Base-by-base conservation (phyloP, 2,329 filamentous ascomycete genomes). In the Beauveria medogensis region DNA sequence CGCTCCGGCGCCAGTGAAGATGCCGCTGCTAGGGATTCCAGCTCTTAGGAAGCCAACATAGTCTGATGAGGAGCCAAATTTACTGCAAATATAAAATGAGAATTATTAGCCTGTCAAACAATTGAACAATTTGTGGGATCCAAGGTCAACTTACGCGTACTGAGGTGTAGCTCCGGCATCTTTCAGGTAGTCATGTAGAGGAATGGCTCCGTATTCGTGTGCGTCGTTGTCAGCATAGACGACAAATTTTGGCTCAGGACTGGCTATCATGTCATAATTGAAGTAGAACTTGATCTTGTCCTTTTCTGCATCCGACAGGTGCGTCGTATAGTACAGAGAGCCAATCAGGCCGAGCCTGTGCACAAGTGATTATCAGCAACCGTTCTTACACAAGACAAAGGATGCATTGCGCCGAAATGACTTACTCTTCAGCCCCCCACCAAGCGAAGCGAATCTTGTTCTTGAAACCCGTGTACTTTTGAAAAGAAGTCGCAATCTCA, bases 211-310 rank as follows among this genome's bases (percentile, higher is more conserved):
- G 44, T 69, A 63, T 48, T 68, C 64, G 64, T 79, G 74, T 9
- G 69, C 76, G 22, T 76, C 72, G 30, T 70, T 72, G 63, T 74
- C 72, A 48, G 74, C 69, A 59, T 78, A 76, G 8, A 80, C 71
- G 58, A 66, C 68, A 66, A 72, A 79, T 46, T 67, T 64, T 12
- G 77, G 73, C n/a, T 69, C 66, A 3, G 71, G 70, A 18, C 76
- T 78, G n/a, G 74, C 77, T 60, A 89, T 86, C 87, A 89, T 89
- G 72, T 89, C 86, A 67, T 86, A 88, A 75, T 89, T 87, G 69
- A 88, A 82, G 75, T 88, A 87, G 37, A 88, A 82, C 2, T 80
- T 78, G 67, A 89, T 84, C 71, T 83, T 85, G 63, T 81, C 75
- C 0, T 72, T 71, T 50, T 78, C 74, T 2, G 69, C 67, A 24